phyloP scores from a whole-genome alignment of 2,329 filamentous ascomycete genomes.

The Acrocalymma vagum region DNA sequence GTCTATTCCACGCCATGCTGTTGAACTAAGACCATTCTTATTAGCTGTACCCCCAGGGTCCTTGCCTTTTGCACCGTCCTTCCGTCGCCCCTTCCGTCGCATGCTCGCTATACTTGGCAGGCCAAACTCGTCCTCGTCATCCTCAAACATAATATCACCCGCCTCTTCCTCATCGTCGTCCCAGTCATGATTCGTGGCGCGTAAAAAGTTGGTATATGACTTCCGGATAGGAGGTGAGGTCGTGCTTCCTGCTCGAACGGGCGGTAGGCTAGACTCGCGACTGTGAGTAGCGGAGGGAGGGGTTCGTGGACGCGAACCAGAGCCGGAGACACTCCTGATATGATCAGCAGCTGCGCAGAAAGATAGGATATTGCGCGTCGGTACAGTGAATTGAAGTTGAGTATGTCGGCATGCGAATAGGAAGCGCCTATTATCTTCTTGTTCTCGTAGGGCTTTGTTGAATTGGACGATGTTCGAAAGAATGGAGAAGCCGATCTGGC shows the following conservation, averaged over 20 bases:
- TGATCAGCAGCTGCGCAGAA: constrained; percentile 19
- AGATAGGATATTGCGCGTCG: constrained; percentile 26
- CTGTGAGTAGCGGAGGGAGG: constrained; percentile 71
- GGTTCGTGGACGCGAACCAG: constrained; percentile 75
- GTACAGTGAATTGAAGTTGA: constrained; percentile 85
- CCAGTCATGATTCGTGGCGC: constrained; percentile 85
- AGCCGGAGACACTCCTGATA: constrained; percentile 66
- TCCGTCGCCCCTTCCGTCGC: constrained; percentile 72
- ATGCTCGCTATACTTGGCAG: constrained; percentile 91
- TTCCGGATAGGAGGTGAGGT: constrained; percentile 69
- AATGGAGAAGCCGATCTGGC: constrained; percentile 85
- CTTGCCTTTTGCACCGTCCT: constrained; percentile 52
- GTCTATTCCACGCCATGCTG: constrained; percentile 69
- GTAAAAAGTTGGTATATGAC: constrained; percentile 82
- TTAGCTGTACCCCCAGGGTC: constrained; percentile 49
- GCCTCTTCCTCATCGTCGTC: constrained; percentile 72
- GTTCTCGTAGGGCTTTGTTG: constrained; percentile 57
- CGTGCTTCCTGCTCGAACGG: constrained; percentile 61
- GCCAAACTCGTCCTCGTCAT: constrained; percentile 95
- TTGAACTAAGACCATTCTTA: constrained; percentile 29
- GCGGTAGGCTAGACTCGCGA: constrained; percentile 66
- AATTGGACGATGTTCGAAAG: constrained; percentile 70
- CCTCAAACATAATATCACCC: constrained; percentile 80
- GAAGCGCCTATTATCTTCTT: constrained; percentile 88
- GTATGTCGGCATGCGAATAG: constrained; percentile 94